Evolutionary conservation across 495 filamentous ascomycete species (phyloP).

Genomic region (Aspergillus cristatus): DNA sequence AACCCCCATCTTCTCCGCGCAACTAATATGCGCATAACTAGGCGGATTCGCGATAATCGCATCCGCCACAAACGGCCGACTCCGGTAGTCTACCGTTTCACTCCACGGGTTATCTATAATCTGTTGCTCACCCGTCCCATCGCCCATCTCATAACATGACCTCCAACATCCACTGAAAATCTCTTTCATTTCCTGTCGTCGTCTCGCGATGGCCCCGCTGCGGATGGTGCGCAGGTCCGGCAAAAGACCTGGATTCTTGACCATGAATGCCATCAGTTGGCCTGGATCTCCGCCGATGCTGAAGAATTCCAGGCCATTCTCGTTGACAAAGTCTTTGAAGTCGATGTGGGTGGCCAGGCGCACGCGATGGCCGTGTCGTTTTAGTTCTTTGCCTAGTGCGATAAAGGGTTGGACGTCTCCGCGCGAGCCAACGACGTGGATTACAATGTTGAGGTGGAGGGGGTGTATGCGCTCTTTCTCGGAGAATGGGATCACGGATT

Average conservation of each 20-base stretch:
- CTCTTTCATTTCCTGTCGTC: constrained; percentile 57
- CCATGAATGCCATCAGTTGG: constrained; percentile 81
- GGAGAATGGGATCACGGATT: constrained; percentile 30
- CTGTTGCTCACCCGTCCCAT: constrained; percentile 40
- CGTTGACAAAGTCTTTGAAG: constrained; percentile 59
- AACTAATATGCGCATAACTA: constrained; percentile 72
- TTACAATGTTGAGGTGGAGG: constrained; percentile 58
- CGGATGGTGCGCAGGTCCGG: constrained; percentile 58
- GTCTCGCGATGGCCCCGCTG: constrained; percentile 56
- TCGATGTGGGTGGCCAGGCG: constrained; percentile 66
- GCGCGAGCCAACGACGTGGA: constrained; percentile 69
- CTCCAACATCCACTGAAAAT: constrained; percentile 75
- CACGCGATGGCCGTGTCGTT: constrained; percentile 63
- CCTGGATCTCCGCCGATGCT: constrained; percentile 69
- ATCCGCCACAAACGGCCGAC: constrained; percentile 64
- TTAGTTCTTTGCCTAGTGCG: constrained; percentile 54
- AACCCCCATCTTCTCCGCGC: constrained; percentile 70
- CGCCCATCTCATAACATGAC: constrained; percentile 57
- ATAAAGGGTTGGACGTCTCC: constrained; percentile 77
- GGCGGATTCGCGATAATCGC: constrained; percentile 81
- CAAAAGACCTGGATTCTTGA: constrained; percentile 74
- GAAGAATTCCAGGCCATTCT: constrained; percentile 72
- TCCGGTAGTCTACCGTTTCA: constrained; percentile 19
- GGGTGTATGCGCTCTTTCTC: constrained; percentile 50
- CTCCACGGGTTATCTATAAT: constrained; percentile 33